Conservation (phyloP, 495 filamentous ascomycete species). For the Penicillium desertorum region DNA sequence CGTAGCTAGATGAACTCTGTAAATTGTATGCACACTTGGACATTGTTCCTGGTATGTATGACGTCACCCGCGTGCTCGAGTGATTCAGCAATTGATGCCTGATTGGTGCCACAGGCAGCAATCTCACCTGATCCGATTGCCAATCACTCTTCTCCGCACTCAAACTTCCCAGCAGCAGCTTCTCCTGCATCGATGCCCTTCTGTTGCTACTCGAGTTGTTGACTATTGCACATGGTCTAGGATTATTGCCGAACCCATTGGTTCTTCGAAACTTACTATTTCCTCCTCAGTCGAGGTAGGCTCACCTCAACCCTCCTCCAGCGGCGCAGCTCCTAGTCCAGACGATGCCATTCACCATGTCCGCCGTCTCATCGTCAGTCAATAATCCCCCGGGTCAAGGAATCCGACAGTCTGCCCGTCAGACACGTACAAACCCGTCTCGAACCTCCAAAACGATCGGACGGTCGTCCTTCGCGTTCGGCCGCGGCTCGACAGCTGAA, state of each 20-base stretch:
- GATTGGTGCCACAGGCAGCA: slow-evolving; percentile 15
- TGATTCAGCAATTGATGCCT: slow-evolving; percentile 32
- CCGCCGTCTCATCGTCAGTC: slow-evolving; percentile 33
- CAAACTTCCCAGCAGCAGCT: slow-evolving; percentile 25
- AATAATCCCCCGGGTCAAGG: slow-evolving; percentile 36
- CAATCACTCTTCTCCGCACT: slow-evolving; percentile 32
- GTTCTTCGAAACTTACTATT: slow-evolving; percentile 7
- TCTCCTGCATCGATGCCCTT: slow-evolving; percentile 11
- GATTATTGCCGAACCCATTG: slow-evolving; percentile 14
- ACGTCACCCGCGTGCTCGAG: slow-evolving; percentile 18
- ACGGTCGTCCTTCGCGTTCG: slow-evolving; percentile 49
- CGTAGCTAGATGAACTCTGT: neutral
- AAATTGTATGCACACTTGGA: neutral
- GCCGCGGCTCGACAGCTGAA: slow-evolving; percentile 36
- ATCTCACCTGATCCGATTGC: slow-evolving; percentile 34
- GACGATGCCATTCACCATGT: slow-evolving; percentile 30
- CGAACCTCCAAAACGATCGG: slow-evolving; percentile 58
- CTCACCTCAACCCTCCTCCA: slow-evolving; percentile 16
- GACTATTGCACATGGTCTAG: slow-evolving; percentile 4
- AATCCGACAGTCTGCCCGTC: slow-evolving; percentile 55
- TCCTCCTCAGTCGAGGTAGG: slow-evolving; percentile 10
- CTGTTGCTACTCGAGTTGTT: slow-evolving; percentile 9
- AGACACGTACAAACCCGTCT: slow-evolving; percentile 61
- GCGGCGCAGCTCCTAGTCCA: slow-evolving; percentile 23
- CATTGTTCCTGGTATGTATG: slow-evolving; percentile 15